Evolutionary conservation across 768 basidiomycete species (phyloP).

Genomic region (Mycena haematopus): DNA sequence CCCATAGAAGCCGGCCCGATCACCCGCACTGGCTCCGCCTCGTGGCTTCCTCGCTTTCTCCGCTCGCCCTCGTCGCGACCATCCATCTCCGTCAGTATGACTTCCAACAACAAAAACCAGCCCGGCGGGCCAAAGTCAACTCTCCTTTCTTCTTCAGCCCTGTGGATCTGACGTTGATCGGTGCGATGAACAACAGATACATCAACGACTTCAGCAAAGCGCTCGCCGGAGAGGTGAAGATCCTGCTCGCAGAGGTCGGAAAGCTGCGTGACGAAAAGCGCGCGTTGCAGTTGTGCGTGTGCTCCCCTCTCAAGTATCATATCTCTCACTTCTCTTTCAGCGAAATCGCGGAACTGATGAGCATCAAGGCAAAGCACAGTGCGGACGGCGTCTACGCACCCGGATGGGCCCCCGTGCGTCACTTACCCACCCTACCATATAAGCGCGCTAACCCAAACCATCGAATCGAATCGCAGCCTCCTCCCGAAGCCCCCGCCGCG

Average conservation of each 20-base stretch:
- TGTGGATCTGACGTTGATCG: background rate
- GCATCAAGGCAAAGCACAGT: slow-evolving; percentile 64
- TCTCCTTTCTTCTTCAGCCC: background rate
- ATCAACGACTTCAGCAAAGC: slow-evolving; percentile 69
- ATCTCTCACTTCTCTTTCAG: slow-evolving; percentile 36
- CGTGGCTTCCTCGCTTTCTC: background rate
- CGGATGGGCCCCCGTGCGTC: slow-evolving; percentile 53
- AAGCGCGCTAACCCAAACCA: background rate
- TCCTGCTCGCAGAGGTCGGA: slow-evolving; percentile 64
- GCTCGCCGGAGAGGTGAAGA: slow-evolving; percentile 65
- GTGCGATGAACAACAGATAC: slow-evolving; percentile 40
- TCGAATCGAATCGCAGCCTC: background rate
- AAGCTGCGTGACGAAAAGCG: slow-evolving; percentile 66
- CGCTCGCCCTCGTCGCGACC: background rate
- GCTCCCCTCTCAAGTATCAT: background rate
- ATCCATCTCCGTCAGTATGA: background rate
- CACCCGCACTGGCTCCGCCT: background rate
- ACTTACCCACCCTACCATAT: too few relatives aligned
- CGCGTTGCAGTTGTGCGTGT: slow-evolving; percentile 59
- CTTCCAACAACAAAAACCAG: background rate
- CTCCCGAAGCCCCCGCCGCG: background rate
- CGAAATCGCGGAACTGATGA: slow-evolving; percentile 67
- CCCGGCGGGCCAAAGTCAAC: slow-evolving; percentile 8
- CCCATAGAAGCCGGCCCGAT: too few relatives aligned
- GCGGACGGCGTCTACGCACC: slow-evolving; percentile 64